A percentile compares a stretch with the other conserved stretches of the same genome.
phyloP scores from a whole-genome alignment of 352 stramenopile species.

The Plasmopara muralis region DNA sequence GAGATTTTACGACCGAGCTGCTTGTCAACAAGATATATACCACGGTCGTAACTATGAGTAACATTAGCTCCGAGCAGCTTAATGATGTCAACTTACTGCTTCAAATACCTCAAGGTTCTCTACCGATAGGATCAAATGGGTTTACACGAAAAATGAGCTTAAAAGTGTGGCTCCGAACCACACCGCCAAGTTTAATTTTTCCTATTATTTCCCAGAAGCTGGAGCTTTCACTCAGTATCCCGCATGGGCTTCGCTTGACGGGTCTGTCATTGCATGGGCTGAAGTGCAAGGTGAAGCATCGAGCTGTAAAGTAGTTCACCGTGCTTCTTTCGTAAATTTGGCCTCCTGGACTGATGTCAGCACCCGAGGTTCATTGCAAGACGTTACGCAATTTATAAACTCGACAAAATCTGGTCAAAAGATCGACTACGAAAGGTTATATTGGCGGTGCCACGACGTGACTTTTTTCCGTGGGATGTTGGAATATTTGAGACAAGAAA shows the following conservation, averaged over 20 bases:
- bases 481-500: conserved; percentile 4
- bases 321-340: conserved; percentile 35
- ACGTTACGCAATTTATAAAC: conserved; percentile 30
- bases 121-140: conserved; percentile 31
- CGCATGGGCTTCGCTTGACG: conserved; percentile 30
- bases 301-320: conserved; percentile 24
- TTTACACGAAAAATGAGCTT: conserved; percentile 51
- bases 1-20: conserved; percentile 28
- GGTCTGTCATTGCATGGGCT: too few species aligned
- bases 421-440: conserved; percentile 27
- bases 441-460: conserved; percentile 39
- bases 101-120: conserved; percentile 53
- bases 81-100: conserved; percentile 42
- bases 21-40: conserved; percentile 45
- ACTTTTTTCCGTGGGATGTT: conserved; percentile 30
- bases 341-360: conserved; percentile 55
- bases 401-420: conserved; percentile 23
- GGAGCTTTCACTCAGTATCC: conserved; percentile 49
- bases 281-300: conserved; percentile 4
- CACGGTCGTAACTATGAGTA: conserved; percentile 48
- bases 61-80: conserved; percentile 32
- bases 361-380: conserved; percentile 33
- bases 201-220: conserved; percentile 53
- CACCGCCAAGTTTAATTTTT: conserved; percentile 33
- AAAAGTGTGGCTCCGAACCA: conserved; percentile 31